phyloP scores from a whole-genome alignment of 108 stramenopile genomes.

The Chaetoceros tenuissimus region DNA sequence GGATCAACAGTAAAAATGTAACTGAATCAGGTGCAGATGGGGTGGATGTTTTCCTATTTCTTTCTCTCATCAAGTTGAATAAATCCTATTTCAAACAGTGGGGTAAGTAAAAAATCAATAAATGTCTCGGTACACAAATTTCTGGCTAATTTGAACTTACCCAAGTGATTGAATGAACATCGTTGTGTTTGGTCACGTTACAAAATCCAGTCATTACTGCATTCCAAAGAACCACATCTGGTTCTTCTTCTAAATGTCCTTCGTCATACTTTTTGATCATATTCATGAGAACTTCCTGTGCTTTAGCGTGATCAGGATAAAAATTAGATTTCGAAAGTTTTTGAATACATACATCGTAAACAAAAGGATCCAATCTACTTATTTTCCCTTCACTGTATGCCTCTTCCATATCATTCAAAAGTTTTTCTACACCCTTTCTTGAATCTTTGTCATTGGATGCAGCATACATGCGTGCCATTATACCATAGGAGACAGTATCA shows the following conservation, averaged over 20 bases:
- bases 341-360: background rate
- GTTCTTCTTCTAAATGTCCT: background rate
- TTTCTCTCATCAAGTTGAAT: too few species aligned
- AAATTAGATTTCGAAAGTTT: background rate
- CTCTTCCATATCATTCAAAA: background rate
- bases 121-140: too few species aligned
- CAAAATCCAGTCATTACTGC: background rate
- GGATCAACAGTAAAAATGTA: too few species aligned
- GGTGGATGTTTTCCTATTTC: too few species aligned
- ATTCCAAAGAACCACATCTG: background rate
- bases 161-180: too few species aligned
- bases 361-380: background rate
- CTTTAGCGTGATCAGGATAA: background rate
- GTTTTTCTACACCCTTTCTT: background rate
- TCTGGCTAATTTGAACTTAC: too few species aligned
- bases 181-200: too few species aligned
- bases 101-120: too few species aligned
- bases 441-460: background rate
- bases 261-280: background rate
- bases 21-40: too few species aligned
- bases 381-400: background rate
- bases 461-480: conserved; percentile 5
- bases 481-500: conserved; percentile 22
- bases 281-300: background rate
- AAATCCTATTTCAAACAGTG: too few species aligned